Base-by-base conservation (phyloP, 1,139 yeast species). In the Suhomyces ambrosiae region DNA sequence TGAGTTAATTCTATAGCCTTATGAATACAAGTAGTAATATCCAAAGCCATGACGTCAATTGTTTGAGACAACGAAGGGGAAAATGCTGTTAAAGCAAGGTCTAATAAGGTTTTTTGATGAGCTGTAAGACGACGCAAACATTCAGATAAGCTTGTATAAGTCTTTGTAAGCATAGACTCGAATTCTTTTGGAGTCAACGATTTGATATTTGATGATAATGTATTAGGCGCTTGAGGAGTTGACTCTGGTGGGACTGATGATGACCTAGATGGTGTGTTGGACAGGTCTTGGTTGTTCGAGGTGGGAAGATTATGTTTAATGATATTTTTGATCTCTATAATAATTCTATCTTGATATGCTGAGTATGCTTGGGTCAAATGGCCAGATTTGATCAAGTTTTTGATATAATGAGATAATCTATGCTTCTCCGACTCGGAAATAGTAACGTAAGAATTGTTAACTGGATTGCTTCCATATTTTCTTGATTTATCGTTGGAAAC, bases 41-140 rank as follows among this genome's bases (percentile, higher is more conserved):
- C 94, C 40, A 85, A 58, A n/a, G 80, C 72, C 68, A 80, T 72
- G 4, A 70, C 72, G 68, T 73, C 62, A 62, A 65, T 44, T 31
- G 72, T 68, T 1, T 66, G 60, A 23, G 66, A 48, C 5, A 47
- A 37, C 2, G 61, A 39, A 29, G 67, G 51, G 18, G 74, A 65
- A 16, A 79, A 59, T 14, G 76, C 67, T 15, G 81, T 79, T 22
- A 89, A 66, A 0, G 95, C 82, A 39, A 86, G 59, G 48, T 87
- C 95, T 14, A 92, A 68, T 23, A 92, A 60, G 4, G 86, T 52
- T 54, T 88, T 88, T 54, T 90, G 95, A 44, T 90, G 97, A 2
- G 78, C 68, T 1, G 86, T 78, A 17, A 90, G 65, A 37, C 96
- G 71, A 42, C 92, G 70, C 29, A 90, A 68, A 19, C 90, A 80